phyloP scores from a whole-genome alignment of 495 filamentous ascomycete genomes.

The Penicillium nucicola region DNA sequence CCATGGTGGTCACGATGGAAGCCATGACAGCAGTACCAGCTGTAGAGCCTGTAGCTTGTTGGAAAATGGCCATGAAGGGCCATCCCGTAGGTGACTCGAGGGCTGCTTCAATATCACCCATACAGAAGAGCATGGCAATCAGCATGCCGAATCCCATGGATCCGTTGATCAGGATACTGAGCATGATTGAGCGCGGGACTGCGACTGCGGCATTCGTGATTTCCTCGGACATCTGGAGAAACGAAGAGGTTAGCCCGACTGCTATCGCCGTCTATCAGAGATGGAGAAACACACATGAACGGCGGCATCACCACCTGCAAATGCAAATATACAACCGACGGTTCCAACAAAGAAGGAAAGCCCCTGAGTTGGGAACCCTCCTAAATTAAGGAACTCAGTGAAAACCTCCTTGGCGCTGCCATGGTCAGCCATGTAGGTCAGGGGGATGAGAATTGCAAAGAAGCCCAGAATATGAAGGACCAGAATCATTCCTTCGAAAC shows the following conservation, averaged over 20 bases:
- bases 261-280: background rate
- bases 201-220: conserved; percentile 42
- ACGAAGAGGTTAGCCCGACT: background rate
- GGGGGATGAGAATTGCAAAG: conserved; percentile 49
- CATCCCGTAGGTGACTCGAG: conserved; percentile 37
- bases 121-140: conserved; percentile 46
- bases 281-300: conserved; percentile 35
- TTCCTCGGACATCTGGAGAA: conserved; percentile 52
- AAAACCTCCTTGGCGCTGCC: conserved; percentile 39
- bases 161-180: conserved; percentile 48
- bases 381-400: conserved; percentile 43
- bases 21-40: conserved; percentile 43
- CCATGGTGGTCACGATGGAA: conserved; percentile 41
- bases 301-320: conserved; percentile 37
- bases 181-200: conserved; percentile 46
- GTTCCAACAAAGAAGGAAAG: conserved; percentile 46
- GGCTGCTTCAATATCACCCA: conserved; percentile 37
- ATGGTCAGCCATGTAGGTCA: conserved; percentile 47
- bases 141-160: conserved; percentile 48
- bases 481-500: conserved; percentile 43
- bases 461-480: conserved; percentile 50
- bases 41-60: conserved; percentile 36
- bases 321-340: conserved; percentile 38
- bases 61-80: conserved; percentile 52
- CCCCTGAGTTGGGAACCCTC: conserved; percentile 41